A percentile compares a stretch with the other conserved stretches of the same genome.
Conservation (phyloP, 495 filamentous ascomycete genomes). For the Viridothelium virens region DNA sequence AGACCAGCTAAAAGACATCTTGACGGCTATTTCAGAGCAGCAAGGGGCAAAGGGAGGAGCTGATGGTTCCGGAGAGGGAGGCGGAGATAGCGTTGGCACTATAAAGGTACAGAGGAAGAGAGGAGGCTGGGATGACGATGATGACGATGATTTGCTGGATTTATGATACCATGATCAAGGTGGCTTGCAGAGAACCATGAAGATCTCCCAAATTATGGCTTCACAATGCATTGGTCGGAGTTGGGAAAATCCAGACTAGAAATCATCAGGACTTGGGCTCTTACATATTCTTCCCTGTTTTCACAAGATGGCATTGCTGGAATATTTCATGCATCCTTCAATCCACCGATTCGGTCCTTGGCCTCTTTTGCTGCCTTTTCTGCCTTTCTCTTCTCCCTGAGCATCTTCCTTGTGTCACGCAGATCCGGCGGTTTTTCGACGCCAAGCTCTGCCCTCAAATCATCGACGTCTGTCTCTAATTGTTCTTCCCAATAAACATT, state of each 20-base stretch:
- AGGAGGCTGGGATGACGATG: slow-evolving; percentile 80
- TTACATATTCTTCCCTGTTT: not conserved
- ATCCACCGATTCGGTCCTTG: slow-evolving; percentile 16
- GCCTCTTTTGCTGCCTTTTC: slow-evolving; percentile 44
- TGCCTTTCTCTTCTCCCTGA: slow-evolving; percentile 59
- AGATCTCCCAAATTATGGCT: not conserved
- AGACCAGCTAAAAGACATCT: slow-evolving; percentile 81
- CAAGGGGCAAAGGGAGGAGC: slow-evolving; percentile 44
- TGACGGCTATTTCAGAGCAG: slow-evolving; percentile 62
- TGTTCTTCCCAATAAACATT: slow-evolving; percentile 99
- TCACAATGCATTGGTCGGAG: not conserved
- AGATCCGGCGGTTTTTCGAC: slow-evolving; percentile 89
- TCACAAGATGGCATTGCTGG: too few relatives aligned
- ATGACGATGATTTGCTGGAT: slow-evolving; percentile 61
- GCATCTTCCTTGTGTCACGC: slow-evolving; percentile 63
- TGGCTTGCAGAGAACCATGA: slow-evolving; percentile 13
- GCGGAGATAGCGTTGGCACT: slow-evolving; percentile 55
- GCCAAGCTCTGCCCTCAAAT: slow-evolving; percentile 61
- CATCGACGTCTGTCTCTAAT: slow-evolving; percentile 74
- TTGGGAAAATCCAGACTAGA: not conserved
- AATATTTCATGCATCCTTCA: not conserved
- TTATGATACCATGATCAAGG: slow-evolving; percentile 29
- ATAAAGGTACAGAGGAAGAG: slow-evolving; percentile 79
- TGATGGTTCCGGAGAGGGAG: slow-evolving; percentile 43
- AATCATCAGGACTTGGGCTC: not conserved